Evolutionary conservation across 2,329 filamentous ascomycete genomes (phyloP), one percentile per base, ranked within the genome.

Genomic region (Chrysoporthe puriensis): DNA sequence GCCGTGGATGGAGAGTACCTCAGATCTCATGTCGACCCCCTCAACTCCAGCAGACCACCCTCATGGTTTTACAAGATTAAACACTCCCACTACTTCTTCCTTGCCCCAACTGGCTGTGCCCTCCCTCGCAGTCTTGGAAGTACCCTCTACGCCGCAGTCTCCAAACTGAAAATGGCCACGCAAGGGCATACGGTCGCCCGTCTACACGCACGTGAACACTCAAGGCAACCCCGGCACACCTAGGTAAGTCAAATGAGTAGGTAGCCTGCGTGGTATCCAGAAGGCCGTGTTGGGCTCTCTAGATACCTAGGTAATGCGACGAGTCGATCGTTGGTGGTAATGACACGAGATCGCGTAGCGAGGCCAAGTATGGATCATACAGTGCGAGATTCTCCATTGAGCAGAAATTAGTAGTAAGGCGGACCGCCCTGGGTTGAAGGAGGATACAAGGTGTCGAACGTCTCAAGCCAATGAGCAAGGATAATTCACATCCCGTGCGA

Each of bases 181-280:
- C 46, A 52, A 16, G 43, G 62, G 40, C 40, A 57, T 21, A 60
- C 60, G 62, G 32, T 44, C 44, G 44, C 9, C 43, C 56, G 54
- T 61, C 54, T 44, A 62, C 66, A 48, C 54, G 52, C 54, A 64
- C 44, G 44, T 48, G 66, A 11, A 9, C n/a, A 52, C 40, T 21
- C 3, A 8, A 5, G 36, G 9, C 36, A 9, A 26, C 2, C 36
- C 9, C 36, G 5, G 36, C 36, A 40, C 36, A 9, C 36, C 36
- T 40, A 40, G 36, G 9, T 40, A 40, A 40, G 36, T 40, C 6
- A 40, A 40, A 40, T 40, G 5, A 40, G 36, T 40, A 40, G 9
- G 26, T 26, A 26, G 26, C 26, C 26, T 26, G 26, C 26, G 26
- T 26, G 26, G 26, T 26, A 26, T 26, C 26, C 26, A 26, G 26